Conservation (phyloP, 768 basidiomycete genomes). For the Serendipita sp. region DNA sequence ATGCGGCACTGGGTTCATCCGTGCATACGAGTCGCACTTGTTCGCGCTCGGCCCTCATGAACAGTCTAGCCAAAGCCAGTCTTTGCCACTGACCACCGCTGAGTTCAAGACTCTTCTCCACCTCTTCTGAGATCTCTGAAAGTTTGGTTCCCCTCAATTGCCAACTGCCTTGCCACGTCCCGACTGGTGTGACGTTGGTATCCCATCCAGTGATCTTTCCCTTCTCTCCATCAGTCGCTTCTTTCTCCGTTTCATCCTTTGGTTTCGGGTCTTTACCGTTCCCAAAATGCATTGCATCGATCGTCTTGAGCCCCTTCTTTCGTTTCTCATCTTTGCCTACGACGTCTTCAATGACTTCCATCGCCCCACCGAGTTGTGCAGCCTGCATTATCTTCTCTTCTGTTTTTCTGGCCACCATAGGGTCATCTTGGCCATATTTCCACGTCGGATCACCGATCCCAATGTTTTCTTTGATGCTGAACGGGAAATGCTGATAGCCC, state of each 20-base stretch:
- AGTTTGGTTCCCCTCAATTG: not conserved
- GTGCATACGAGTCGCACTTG: conserved; percentile 32
- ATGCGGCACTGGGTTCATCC: conserved; percentile 42
- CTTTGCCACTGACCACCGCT: conserved; percentile 66
- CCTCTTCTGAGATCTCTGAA: not conserved
- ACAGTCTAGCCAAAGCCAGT: conserved; percentile 42
- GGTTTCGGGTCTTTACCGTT: not conserved
- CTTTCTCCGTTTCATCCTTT: too few relatives aligned
- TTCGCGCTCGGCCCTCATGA: conserved; percentile 19
- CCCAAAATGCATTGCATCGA: conserved; percentile 28
- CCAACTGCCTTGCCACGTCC: not conserved
- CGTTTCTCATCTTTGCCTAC: not conserved
- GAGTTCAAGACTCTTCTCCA: conserved; percentile 17
- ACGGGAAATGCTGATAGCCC: conserved; percentile 22
- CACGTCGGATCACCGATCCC: conserved; percentile 44
- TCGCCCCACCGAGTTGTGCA: conserved; percentile 53
- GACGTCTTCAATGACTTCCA: conserved; percentile 42
- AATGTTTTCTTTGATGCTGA: conserved; percentile 64
- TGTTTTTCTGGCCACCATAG: conserved; percentile 19
- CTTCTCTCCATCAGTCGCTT: not conserved
- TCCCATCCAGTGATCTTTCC: not conserved
- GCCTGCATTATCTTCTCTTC: conserved; percentile 45
- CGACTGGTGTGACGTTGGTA: not conserved
- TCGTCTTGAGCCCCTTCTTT: not conserved
- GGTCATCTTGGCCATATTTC: not conserved